Percentiles rank a stretch among this genome's conserved stretches.
Evolutionary conservation across 345 rosid species (phyloP).

Genomic region (Clausena lansium): DNA sequence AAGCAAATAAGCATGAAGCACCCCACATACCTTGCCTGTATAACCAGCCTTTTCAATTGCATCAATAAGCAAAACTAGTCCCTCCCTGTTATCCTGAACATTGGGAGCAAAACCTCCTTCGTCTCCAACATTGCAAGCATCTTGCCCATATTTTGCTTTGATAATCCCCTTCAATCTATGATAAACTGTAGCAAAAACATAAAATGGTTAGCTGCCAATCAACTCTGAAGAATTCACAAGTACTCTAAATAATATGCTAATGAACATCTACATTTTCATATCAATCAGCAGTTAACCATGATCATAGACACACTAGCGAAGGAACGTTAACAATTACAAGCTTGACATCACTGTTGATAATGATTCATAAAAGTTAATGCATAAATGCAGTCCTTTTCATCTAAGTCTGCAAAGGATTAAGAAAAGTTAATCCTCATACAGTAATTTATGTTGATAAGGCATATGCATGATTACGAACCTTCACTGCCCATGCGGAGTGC

Average conservation of each 20-base stretch:
- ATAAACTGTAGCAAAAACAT: constrained; percentile 55
- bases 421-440: neutral
- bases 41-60: constrained; percentile 99
- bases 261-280: neutral
- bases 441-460: neutral
- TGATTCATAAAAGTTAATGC: neutral
- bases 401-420: neutral
- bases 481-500: constrained; percentile 96
- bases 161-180: constrained; percentile 85
- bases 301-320: neutral
- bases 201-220: neutral
- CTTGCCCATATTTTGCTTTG: constrained; percentile 90
- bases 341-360: neutral
- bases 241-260: neutral
- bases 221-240: neutral
- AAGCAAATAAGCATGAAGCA: neutral
- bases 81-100: constrained; percentile 98
- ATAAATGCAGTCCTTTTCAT: neutral
- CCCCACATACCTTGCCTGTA: constrained; percentile 66
- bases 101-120: constrained; percentile 99
- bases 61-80: constrained; percentile 85
- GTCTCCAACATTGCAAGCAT: constrained; percentile 99
- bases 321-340: neutral
- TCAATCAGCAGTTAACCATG: neutral
- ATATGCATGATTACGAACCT: constrained; percentile 45